Evolutionary conservation across 208 protist species (phyloP).

Genomic region (Crithidia bombi): DNA sequence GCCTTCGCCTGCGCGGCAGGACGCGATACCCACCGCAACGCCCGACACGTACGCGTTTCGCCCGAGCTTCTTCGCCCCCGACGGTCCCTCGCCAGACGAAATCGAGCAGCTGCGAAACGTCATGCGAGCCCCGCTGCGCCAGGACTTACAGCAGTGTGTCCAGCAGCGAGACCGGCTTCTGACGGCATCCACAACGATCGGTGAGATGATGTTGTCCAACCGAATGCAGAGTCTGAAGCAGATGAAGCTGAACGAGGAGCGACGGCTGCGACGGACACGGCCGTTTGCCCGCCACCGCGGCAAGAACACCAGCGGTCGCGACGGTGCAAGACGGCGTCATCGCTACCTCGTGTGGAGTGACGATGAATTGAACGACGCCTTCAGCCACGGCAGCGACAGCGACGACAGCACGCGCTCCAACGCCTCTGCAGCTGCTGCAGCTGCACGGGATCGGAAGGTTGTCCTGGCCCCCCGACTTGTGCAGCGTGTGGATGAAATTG

Average conservation of each 20-base stretch:
- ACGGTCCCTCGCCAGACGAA: slow-evolving; percentile 52
- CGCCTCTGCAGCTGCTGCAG: neutral
- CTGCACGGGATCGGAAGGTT: neutral
- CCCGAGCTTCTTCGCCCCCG: slow-evolving; percentile 71
- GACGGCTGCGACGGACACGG: slow-evolving; percentile 20
- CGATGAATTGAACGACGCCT: neutral
- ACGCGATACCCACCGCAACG: slow-evolving; percentile 38
- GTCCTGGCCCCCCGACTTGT: slow-evolving; percentile 26
- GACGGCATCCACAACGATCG: slow-evolving; percentile 62
- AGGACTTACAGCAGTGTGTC: slow-evolving; percentile 45
- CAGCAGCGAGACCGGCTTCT: slow-evolving; percentile 45
- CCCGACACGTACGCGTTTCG: slow-evolving; percentile 77
- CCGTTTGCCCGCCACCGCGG: slow-evolving; percentile 1
- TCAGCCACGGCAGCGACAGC: neutral
- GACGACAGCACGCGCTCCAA: slow-evolving; percentile 3
- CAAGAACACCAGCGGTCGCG: neutral
- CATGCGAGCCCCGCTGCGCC: slow-evolving; percentile 44
- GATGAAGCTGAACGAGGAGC: slow-evolving; percentile 49
- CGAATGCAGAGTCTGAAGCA: slow-evolving; percentile 55
- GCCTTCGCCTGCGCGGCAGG: slow-evolving; percentile 21
- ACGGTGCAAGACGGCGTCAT: neutral
- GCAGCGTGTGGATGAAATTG: slow-evolving; percentile 34
- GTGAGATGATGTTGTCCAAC: slow-evolving; percentile 79
- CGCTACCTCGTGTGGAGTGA: slow-evolving; percentile 30
- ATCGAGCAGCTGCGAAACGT: slow-evolving; percentile 29